A percentile compares a stretch with the other conserved stretches of the same genome.
phyloP scores from a whole-genome alignment of 441 rosid genomes.

The Populus hybrid region DNA sequence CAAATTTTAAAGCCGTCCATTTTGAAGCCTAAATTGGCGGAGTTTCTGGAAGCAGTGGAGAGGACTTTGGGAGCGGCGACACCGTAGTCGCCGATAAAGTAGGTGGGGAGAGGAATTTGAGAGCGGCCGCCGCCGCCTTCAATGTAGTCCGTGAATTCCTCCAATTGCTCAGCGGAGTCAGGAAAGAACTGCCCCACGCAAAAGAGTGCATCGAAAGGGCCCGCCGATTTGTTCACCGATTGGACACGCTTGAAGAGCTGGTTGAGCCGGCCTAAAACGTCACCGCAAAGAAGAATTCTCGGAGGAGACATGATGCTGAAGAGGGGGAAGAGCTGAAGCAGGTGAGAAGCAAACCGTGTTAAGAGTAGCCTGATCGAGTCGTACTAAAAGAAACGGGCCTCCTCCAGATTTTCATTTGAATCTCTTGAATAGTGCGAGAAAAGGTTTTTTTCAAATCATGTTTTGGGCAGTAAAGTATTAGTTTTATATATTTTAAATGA shows the following conservation, averaged over 20 bases:
- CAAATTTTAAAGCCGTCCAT: slow-evolving; percentile 73
- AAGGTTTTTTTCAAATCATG: too few species aligned
- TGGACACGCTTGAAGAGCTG: slow-evolving; percentile 86
- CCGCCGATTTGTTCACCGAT: slow-evolving; percentile 86
- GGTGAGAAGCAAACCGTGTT: neutral
- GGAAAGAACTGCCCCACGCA: slow-evolving; percentile 97
- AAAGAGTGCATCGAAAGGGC: slow-evolving; percentile 81
- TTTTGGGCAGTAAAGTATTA: too few species aligned
- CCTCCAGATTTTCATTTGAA: too few species aligned
- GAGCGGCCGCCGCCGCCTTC: slow-evolving; percentile 34
- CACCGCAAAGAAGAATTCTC: slow-evolving; percentile 78
- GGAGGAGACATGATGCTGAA: slow-evolving; percentile 52
- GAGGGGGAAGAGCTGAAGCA: neutral
- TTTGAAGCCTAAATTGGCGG: slow-evolving; percentile 73
- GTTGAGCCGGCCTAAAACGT: slow-evolving; percentile 71
- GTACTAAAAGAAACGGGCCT: too few species aligned
- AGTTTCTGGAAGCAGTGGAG: slow-evolving; percentile 48
- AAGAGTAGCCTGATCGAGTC: neutral
- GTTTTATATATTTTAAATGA: too few species aligned
- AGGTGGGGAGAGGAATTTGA: slow-evolving; percentile 70
- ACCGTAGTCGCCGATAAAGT: slow-evolving; percentile 93
- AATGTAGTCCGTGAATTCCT: slow-evolving; percentile 59
- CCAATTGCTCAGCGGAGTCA: slow-evolving; percentile 54
- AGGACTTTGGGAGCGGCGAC: slow-evolving; percentile 60
- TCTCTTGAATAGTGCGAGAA: too few species aligned